phyloP scores from a whole-genome alignment of 2,329 filamentous ascomycete genomes.

The Colletotrichum orchidophilum region DNA sequence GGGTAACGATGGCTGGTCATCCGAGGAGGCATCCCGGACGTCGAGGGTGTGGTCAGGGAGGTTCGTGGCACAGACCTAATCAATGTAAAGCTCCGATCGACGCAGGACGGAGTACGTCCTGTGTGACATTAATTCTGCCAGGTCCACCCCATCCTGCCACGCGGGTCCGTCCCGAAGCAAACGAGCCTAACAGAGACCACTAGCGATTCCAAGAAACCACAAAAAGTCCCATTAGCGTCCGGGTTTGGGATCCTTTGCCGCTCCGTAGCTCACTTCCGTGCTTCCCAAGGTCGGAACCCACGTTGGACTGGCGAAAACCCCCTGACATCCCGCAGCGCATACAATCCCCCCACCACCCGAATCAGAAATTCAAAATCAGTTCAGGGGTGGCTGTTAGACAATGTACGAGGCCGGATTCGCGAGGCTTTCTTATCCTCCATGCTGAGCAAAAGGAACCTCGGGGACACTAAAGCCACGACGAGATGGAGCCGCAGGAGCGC shows the following conservation, averaged over 20 bases:
- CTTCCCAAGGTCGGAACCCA: background rate
- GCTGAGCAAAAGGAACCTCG: background rate
- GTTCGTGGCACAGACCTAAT: conserved; percentile 25
- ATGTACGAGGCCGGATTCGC: background rate
- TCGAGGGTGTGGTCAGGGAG: background rate
- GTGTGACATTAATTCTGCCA: conserved; percentile 22
- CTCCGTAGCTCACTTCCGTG: background rate
- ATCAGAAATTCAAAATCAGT: conserved; percentile 14
- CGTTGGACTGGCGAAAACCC: background rate
- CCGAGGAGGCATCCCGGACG: background rate
- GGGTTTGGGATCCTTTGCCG: background rate
- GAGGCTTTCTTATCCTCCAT: background rate
- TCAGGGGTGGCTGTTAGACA: background rate
- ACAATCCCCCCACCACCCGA: conserved; percentile 14
- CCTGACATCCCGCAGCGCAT: conserved; percentile 3
- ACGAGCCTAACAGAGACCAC: conserved; percentile 2
- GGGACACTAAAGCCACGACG: conserved; percentile 1
- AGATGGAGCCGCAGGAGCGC: background rate
- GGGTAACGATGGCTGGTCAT: conserved; percentile 16
- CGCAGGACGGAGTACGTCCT: conserved; percentile 23
- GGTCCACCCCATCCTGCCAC: conserved; percentile 11
- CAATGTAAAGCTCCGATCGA: conserved; percentile 19
- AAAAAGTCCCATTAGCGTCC: background rate
- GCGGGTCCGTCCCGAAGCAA: background rate
- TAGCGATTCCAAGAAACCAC: background rate